A percentile compares a stretch with the other conserved stretches of the same genome.
Evolutionary conservation across 768 basidiomycete species (phyloP).

Genomic region (Rhizopogon roseolus): DNA sequence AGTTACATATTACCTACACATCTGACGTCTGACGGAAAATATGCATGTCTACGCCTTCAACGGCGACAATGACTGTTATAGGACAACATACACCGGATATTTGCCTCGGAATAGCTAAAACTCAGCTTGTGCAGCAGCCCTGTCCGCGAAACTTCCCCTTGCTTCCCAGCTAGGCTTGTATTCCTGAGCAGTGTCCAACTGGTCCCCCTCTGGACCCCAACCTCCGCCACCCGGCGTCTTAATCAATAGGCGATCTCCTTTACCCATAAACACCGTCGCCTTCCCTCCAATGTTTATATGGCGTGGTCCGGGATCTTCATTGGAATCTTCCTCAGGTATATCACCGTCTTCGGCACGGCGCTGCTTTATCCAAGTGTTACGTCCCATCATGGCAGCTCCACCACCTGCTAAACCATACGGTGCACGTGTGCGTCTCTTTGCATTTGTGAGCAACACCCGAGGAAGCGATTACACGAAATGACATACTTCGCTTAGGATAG

Average conservation of each 20-base stretch:
- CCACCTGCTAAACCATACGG: slow-evolving; percentile 89
- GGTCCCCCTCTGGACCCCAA: slow-evolving; percentile 50
- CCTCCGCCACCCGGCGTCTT: slow-evolving; percentile 92
- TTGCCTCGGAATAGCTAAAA: slow-evolving; percentile 32
- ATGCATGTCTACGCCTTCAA: not conserved
- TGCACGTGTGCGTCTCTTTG: slow-evolving; percentile 73
- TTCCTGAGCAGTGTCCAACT: slow-evolving; percentile 24
- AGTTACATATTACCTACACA: not conserved
- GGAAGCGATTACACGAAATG: not conserved
- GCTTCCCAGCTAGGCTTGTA: slow-evolving; percentile 50
- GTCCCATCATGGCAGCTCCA: slow-evolving; percentile 61
- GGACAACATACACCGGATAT: not conserved
- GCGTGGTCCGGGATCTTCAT: slow-evolving; percentile 33
- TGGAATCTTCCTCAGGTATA: slow-evolving; percentile 32
- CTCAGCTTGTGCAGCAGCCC: slow-evolving; percentile 56
- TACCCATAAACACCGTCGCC: slow-evolving; percentile 82
- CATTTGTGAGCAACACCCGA: not conserved
- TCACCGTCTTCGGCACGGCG: slow-evolving; percentile 67
- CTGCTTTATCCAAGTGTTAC: slow-evolving; percentile 85
- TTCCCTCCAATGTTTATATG: slow-evolving; percentile 89
- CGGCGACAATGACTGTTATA: not conserved
- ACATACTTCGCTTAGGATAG: slow-evolving; percentile 78
- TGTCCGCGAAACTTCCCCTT: slow-evolving; percentile 64
- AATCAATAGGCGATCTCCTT: slow-evolving; percentile 75
- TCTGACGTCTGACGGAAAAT: not conserved